Evolutionary conservation across 139 green algal genomes (phyloP).

Genomic region (Penium margaritaceum): DNA sequence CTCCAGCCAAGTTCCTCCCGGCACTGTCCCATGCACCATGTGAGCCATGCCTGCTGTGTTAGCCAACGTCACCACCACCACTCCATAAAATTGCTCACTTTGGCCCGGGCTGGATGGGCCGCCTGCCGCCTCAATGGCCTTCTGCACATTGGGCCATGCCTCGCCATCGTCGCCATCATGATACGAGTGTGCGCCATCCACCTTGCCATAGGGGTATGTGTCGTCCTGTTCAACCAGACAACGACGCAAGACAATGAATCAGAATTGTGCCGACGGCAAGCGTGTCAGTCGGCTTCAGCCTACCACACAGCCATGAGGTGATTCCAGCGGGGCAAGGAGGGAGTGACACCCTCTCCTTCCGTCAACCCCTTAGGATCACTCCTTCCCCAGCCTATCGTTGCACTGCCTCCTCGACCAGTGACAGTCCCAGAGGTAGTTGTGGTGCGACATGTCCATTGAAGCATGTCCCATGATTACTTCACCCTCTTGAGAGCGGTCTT

Average conservation of each 20-base stretch:
- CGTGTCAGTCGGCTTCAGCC: too few species aligned
- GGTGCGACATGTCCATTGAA: too few species aligned
- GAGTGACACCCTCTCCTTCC: not conserved
- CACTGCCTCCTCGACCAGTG: too few species aligned
- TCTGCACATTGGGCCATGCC: not conserved
- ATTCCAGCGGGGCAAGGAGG: too few species aligned
- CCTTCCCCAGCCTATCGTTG: slow-evolving; percentile 2
- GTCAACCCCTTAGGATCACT: not conserved
- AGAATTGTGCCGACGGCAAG: not conserved
- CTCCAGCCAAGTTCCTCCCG: not conserved
- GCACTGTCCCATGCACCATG: too few species aligned
- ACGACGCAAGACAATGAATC: not conserved
- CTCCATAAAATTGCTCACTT: not conserved
- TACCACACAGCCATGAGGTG: too few species aligned
- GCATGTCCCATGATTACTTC: too few species aligned
- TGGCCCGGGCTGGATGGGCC: not conserved
- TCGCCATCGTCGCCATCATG: slow-evolving; percentile 22
- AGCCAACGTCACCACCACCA: not conserved
- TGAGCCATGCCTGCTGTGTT: too few species aligned
- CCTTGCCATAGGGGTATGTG: slow-evolving; percentile 17
- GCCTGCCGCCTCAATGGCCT: not conserved
- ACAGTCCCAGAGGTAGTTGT: too few species aligned
- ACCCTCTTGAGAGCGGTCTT: too few species aligned
- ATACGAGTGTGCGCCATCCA: slow-evolving; percentile 25
- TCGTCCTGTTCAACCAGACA: slow-evolving; percentile 11